Evolutionary conservation across 176 grass and related monocot species (phyloP).

Genomic region (Hsuehochloa calcarea): DNA sequence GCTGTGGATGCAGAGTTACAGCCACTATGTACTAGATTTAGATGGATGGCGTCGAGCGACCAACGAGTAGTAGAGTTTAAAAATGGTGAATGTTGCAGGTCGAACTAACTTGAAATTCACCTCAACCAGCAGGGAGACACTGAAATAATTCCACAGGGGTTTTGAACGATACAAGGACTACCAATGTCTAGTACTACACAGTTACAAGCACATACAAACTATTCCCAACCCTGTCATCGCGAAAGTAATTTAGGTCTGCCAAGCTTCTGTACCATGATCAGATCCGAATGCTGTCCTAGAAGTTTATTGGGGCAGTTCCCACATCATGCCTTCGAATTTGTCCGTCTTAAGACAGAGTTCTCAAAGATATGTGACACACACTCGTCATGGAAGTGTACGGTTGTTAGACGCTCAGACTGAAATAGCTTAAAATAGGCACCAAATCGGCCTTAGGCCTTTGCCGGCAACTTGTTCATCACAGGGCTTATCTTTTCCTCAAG

Average conservation of each 20-base stretch:
- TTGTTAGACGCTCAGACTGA: background rate
- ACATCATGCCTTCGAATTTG: background rate
- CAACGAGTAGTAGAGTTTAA: background rate
- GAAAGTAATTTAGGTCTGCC: background rate
- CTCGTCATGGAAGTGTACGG: background rate
- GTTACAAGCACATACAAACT: background rate
- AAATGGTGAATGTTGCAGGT: background rate
- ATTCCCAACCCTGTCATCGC: background rate
- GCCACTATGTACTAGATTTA: background rate
- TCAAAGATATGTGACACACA: background rate
- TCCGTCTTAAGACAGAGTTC: background rate
- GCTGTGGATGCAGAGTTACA: background rate
- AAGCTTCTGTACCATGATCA: background rate
- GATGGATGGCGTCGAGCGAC: background rate
- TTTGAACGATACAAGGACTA: background rate
- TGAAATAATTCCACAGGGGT: background rate
- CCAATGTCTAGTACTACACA: background rate
- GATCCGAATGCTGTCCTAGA: background rate
- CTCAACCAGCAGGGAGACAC: background rate
- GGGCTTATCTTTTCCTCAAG: slow-evolving; percentile 72
- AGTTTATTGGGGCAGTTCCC: background rate
- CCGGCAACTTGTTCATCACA: slow-evolving; percentile 73
- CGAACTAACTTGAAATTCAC: background rate
- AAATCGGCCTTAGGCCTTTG: slow-evolving; percentile 44
- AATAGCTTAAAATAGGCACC: background rate